phyloP scores from a whole-genome alignment of 441 rosid genomes.

The Gossypium gossypioides region DNA sequence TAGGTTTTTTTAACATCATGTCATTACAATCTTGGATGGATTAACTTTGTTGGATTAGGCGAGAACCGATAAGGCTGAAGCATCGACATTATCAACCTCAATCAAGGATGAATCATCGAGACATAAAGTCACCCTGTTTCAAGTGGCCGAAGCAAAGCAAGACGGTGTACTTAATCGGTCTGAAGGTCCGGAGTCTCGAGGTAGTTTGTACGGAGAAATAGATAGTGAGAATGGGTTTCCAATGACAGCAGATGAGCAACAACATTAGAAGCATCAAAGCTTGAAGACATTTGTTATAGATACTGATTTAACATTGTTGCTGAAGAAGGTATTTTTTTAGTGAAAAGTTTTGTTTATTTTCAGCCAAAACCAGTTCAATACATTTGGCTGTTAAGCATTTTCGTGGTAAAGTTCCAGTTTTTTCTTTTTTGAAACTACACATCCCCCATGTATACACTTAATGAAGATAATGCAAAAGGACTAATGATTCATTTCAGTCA shows the following conservation, averaged over 20 bases:
- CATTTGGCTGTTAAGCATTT: not conserved
- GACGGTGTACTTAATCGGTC: slow-evolving; percentile 17
- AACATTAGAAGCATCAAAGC: slow-evolving; percentile 4
- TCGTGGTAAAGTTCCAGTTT: not conserved
- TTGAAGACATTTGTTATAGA: not conserved
- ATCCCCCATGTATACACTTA: not conserved
- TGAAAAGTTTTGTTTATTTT: not conserved
- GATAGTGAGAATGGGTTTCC: slow-evolving; percentile 27
- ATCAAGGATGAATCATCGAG: slow-evolving; percentile 23
- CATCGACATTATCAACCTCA: slow-evolving; percentile 12
- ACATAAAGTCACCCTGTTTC: slow-evolving; percentile 9
- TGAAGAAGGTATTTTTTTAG: not conserved
- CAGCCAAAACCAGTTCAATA: not conserved
- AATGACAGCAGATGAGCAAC: slow-evolving; percentile 19
- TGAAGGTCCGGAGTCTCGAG: slow-evolving; percentile 26
- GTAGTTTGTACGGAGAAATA: slow-evolving; percentile 34
- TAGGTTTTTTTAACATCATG: not conserved
- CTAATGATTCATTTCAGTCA: not conserved
- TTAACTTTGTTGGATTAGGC: slow-evolving; percentile 24
- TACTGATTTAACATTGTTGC: not conserved
- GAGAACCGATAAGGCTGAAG: slow-evolving; percentile 19
- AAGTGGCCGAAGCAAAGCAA: slow-evolving; percentile 8
- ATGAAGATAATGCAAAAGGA: not conserved
- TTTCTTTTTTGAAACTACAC: not conserved
- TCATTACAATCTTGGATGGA: not conserved